A percentile compares a stretch with the other conserved stretches of the same genome.
Evolutionary conservation across 441 rosid species (phyloP).

Genomic region (Erodium moschatum): DNA sequence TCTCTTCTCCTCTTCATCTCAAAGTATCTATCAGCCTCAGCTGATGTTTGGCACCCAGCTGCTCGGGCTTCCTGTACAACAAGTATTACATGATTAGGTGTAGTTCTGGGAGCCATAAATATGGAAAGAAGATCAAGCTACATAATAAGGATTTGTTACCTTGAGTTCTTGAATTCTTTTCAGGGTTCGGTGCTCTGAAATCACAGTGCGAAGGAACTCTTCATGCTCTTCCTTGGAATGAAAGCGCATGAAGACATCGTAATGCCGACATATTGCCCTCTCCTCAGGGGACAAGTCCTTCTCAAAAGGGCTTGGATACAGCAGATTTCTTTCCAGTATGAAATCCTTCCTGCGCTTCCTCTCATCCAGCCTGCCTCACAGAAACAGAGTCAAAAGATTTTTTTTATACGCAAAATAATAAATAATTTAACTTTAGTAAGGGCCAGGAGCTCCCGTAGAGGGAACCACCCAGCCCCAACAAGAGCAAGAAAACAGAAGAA

Average conservation of each 20-base stretch:
- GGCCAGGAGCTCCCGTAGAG: too few species aligned
- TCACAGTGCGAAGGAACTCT: constrained; percentile 61
- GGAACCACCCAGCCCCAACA: too few species aligned
- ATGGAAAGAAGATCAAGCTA: not conserved
- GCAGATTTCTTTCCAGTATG: constrained; percentile 67
- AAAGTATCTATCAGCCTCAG: constrained; percentile 68
- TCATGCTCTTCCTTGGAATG: constrained; percentile 93
- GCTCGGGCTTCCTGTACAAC: constrained; percentile 67
- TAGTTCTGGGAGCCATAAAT: not conserved
- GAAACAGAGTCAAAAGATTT: not conserved
- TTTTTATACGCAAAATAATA: too few species aligned
- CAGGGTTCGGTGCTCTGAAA: constrained; percentile 58
- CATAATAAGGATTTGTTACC: constrained; percentile 25
- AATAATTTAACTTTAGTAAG: too few species aligned
- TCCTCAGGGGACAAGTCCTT: constrained; percentile 74
- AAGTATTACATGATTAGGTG: not conserved
- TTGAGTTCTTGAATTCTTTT: constrained; percentile 72
- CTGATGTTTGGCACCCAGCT: constrained; percentile 78
- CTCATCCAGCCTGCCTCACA: constrained; percentile 70
- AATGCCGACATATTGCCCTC: constrained; percentile 52
- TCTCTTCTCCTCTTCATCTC: constrained; percentile 62
- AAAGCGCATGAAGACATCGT: constrained; percentile 80
- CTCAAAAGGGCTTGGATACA: constrained; percentile 62
- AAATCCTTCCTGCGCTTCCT: constrained; percentile 89
- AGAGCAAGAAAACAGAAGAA: too few species aligned